Evolutionary conservation across 345 rosid genomes (phyloP), one percentile per base, ranked within the genome.

Genomic region (Litchi chinensis): DNA sequence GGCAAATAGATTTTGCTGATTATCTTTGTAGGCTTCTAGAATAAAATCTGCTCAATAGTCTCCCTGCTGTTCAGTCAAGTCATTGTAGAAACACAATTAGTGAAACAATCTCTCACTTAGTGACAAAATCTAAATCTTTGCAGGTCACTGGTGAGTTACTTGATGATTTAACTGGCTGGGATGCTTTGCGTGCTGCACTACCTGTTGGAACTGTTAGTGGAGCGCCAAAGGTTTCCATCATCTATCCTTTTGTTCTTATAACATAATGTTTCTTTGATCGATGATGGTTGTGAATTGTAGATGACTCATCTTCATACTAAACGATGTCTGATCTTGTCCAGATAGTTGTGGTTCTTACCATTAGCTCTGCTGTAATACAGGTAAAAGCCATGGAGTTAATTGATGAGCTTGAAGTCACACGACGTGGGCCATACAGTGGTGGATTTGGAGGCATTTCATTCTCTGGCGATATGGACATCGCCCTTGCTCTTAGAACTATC

Each of bases 121-220:
- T 62, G 57, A 39, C 28, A 46, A 22, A 18, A 10, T 32, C 15
- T 62, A 12, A 65, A 22, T 65, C 73, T 65, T 72, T 76, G 67
- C 83, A 95, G 99, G 95, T 96, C 28, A 88, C 86, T 5, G 99
- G 98, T 2, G 99, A 95, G 71, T 80, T 91, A 22, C 92, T 86
- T 2, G 97, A 95, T 65, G n/a, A 89, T 79, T 82, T 92, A 84
- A 87, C 90, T 59, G 84, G 97, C 84, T 95, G 99, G 99, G 97
- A 95, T 81, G 98, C 81, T 68, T 87, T 95, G 73, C 94, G 99
- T 28, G 90, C 97, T 68, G 97, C 98, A 63, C 84, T 95, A 74
- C 99, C 99, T 10, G 97, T 93, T 65, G 97, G 99, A 72, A 95
- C 98, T 22, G 98, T 95, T 74, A 93, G 99, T 18, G 99, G 98